These are phyloP conservation scores for Aspergillus piperis DNA, from an alignment of 2,329 filamentous ascomycete genomes.

Conservation along the genomic window DNA sequence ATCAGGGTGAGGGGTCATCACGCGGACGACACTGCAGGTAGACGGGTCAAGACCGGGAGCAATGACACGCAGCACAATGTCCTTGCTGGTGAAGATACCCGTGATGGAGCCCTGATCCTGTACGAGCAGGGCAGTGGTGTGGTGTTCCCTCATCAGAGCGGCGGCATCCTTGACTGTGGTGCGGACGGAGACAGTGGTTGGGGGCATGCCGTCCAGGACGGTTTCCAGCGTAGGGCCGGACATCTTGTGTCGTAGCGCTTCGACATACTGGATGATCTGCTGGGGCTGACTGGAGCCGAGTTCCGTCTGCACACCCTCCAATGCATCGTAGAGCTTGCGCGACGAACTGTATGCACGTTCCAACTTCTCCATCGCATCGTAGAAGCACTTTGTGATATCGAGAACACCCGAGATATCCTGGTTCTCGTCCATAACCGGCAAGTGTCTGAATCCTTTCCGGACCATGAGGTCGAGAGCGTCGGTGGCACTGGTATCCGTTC, in stretches of 20 bases:
- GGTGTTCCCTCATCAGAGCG: slow-evolving; percentile 96
- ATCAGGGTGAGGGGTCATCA: slow-evolving; percentile 98
- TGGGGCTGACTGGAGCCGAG: slow-evolving; percentile 93
- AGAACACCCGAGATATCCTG: slow-evolving; percentile 98
- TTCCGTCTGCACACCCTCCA: slow-evolving; percentile 97
- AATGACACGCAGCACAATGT: slow-evolving; percentile 96
- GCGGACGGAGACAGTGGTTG: slow-evolving; percentile 90
- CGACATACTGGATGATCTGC: slow-evolving; percentile 98
- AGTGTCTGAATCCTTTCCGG: slow-evolving; percentile 92
- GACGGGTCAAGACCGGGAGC: slow-evolving; percentile 90
- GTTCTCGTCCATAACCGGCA: slow-evolving; percentile 99
- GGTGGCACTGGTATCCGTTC: slow-evolving; percentile 96
- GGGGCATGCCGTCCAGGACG: slow-evolving; percentile 86
- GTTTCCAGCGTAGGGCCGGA: slow-evolving; percentile 95
- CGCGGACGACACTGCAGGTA: slow-evolving; percentile 95
- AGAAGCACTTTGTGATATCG: slow-evolving; percentile 99
- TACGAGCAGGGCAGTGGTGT: slow-evolving; percentile 92
- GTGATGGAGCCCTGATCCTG: slow-evolving; percentile 97
- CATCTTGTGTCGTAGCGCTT: slow-evolving; percentile 94
- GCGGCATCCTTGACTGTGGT: slow-evolving; percentile 97
- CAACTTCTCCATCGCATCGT: slow-evolving; percentile 99
- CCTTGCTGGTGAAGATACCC: slow-evolving; percentile 99
- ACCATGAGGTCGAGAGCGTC: slow-evolving; percentile 98
- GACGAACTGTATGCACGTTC: slow-evolving; percentile 97
- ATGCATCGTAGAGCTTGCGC: slow-evolving; percentile 94